Conservation (phyloP, 2,329 filamentous ascomycete genomes). For the Aspergillus eucalypticola region DNA sequence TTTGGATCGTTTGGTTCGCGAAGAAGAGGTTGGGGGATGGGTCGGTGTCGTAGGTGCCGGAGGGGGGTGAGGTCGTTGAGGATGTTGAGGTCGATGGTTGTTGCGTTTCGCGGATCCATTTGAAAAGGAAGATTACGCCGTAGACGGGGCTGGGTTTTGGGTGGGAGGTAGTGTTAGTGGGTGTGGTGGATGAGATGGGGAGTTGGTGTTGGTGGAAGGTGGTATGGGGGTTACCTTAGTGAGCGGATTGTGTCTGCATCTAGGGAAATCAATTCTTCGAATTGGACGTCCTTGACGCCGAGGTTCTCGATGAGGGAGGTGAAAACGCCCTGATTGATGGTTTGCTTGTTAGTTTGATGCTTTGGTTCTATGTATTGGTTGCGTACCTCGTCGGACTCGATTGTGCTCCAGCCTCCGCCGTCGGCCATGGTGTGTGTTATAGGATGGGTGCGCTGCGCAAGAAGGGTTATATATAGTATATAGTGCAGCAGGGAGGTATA, state of each 20-base stretch:
- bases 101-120: conserved; percentile 67
- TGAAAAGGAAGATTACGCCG: conserved; percentile 99
- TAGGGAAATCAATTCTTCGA: conserved; percentile 90
- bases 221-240: conserved; percentile 35
- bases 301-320: conserved; percentile 92
- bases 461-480: background rate
- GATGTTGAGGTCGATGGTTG: conserved; percentile 58
- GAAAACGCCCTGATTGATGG: conserved; percentile 76
- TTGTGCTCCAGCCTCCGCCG: conserved; percentile 83
- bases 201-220: conserved; percentile 4
- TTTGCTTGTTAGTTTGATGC: conserved; percentile 21
- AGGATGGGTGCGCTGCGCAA: background rate
- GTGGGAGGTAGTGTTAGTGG: background rate
- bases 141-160: conserved; percentile 66
- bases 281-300: conserved; percentile 90
- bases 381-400: conserved; percentile 91
- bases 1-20: conserved; percentile 95
- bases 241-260: conserved; percentile 64
- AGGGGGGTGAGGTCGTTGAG: conserved; percentile 63
- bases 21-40: conserved; percentile 84
- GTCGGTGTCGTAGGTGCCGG: conserved; percentile 76
- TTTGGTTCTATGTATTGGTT: background rate
- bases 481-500: background rate
- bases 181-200: too few relatives aligned
- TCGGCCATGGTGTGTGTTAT: conserved; percentile 61